Evolutionary conservation across 2,329 filamentous ascomycete species (phyloP).

Genomic region (Curvularia eragrostidis): DNA sequence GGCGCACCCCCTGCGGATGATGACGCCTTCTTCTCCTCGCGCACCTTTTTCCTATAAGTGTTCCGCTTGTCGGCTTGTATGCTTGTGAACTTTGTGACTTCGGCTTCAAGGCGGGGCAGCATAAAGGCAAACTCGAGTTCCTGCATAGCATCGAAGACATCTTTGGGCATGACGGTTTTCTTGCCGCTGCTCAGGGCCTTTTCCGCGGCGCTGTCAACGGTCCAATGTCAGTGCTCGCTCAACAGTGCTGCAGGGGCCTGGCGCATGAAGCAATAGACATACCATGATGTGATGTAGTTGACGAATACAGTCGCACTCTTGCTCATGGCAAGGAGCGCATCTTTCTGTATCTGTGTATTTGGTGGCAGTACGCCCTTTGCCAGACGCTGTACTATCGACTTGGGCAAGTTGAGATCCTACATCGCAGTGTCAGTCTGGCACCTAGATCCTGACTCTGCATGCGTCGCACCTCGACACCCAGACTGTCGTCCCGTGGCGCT

Average conservation of each 20-base stretch:
- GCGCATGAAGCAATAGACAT: conserved; percentile 42
- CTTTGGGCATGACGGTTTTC: conserved; percentile 77
- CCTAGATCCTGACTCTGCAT: not conserved
- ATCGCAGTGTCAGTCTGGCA: not conserved
- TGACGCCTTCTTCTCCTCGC: conserved; percentile 63
- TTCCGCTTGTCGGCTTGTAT: conserved; percentile 77
- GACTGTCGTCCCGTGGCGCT: conserved; percentile 47
- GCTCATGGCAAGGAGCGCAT: conserved; percentile 78
- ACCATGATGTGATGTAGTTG: conserved; percentile 79
- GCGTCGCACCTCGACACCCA: conserved; percentile 54
- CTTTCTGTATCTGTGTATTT: conserved; percentile 83
- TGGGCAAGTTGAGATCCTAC: conserved; percentile 74
- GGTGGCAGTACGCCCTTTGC: conserved; percentile 80
- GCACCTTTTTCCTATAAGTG: conserved; percentile 72
- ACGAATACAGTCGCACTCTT: conserved; percentile 86
- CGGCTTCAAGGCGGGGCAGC: conserved; percentile 72
- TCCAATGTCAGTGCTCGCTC: conserved; percentile 4
- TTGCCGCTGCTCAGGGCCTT: conserved; percentile 70
- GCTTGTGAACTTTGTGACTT: conserved; percentile 78
- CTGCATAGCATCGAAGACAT: conserved; percentile 79
- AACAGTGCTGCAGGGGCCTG: not conserved
- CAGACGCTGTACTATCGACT: conserved; percentile 79
- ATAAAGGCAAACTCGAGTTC: conserved; percentile 78
- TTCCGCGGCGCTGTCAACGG: conserved; percentile 70
- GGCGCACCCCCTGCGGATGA: not conserved